Conservation (phyloP, 345 rosid species). For the Eucalyptus curtisii region DNA sequence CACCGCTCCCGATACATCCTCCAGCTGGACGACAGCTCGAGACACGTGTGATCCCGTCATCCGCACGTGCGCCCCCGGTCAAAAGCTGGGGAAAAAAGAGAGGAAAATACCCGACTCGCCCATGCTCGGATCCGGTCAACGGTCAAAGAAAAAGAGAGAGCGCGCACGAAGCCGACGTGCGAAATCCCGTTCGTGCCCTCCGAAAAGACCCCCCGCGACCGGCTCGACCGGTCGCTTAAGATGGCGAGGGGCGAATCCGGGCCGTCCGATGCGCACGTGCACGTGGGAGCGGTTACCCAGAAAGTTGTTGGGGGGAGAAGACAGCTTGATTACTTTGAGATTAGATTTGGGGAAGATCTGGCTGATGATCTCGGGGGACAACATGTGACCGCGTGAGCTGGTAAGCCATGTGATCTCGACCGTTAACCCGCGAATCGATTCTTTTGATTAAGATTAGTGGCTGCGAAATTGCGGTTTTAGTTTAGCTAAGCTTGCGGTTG, state of each 20-base stretch:
- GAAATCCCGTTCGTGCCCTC: not conserved
- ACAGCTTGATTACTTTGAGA: not conserved
- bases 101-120: not conserved
- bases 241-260: not conserved
- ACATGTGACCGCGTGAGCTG: constrained; percentile 58
- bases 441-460: not conserved
- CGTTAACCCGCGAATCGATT: constrained; percentile 9
- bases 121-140: constrained; percentile 12
- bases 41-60: constrained; percentile 32
- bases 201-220: not conserved
- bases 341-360: not conserved
- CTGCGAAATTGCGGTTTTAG: not conserved
- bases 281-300: constrained; percentile 12
- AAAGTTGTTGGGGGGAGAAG: not conserved
- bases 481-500: not conserved
- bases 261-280: constrained; percentile 22
- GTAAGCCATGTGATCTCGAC: constrained; percentile 40
- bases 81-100: not conserved
- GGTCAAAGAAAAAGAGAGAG: constrained; percentile 2
- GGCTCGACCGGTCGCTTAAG: not conserved
- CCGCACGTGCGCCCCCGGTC: constrained; percentile 28
- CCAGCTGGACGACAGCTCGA: constrained; percentile 32
- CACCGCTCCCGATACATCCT: constrained; percentile 11
- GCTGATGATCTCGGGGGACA: not conserved
- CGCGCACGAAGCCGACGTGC: not conserved